A percentile compares a stretch with the other conserved stretches of the same genome.
Evolutionary conservation across 1,139 yeast species (phyloP).

Genomic region (Taphrina flavorubra): DNA sequence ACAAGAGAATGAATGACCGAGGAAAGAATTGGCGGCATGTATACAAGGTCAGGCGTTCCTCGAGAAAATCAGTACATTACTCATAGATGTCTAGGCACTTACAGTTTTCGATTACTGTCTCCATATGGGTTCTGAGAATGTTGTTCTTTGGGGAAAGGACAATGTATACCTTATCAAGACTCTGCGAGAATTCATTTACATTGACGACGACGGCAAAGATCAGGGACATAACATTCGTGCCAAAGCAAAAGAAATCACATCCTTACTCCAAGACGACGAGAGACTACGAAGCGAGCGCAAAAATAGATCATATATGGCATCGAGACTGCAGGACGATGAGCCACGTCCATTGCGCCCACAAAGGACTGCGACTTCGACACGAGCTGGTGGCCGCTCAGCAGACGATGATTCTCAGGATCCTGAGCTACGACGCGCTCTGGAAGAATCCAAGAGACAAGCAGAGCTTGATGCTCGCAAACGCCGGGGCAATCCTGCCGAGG

Average conservation of each 20-base stretch:
- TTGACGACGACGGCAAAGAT: constrained; percentile 79
- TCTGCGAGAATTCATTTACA: constrained; percentile 83
- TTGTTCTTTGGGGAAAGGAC: constrained; percentile 92
- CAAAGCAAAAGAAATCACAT: constrained; percentile 87
- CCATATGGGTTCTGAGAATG: constrained; percentile 85
- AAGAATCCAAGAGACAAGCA: constrained; percentile 80
- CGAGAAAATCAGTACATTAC: background rate
- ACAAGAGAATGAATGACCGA: constrained; percentile 89
- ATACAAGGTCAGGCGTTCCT: constrained; percentile 60
- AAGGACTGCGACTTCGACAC: constrained; percentile 33
- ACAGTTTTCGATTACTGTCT: constrained; percentile 88
- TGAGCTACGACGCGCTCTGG: constrained; percentile 83
- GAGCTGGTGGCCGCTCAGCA: constrained; percentile 28
- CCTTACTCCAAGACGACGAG: constrained; percentile 80
- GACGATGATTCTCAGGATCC: constrained; percentile 66
- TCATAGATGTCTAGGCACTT: constrained; percentile 56
- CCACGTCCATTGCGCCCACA: constrained; percentile 36
- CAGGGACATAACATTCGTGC: constrained; percentile 90
- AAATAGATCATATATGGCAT: constrained; percentile 46
- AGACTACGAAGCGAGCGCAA: constrained; percentile 74
- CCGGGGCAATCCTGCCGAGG: constrained; percentile 55
- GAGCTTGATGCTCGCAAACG: constrained; percentile 78
- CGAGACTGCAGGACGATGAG: constrained; percentile 43
- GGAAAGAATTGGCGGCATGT: constrained; percentile 99
- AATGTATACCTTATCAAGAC: constrained; percentile 89